phyloP scores from a whole-genome alignment of 2,329 filamentous ascomycete species.

The Xylariaceae sp. region DNA sequence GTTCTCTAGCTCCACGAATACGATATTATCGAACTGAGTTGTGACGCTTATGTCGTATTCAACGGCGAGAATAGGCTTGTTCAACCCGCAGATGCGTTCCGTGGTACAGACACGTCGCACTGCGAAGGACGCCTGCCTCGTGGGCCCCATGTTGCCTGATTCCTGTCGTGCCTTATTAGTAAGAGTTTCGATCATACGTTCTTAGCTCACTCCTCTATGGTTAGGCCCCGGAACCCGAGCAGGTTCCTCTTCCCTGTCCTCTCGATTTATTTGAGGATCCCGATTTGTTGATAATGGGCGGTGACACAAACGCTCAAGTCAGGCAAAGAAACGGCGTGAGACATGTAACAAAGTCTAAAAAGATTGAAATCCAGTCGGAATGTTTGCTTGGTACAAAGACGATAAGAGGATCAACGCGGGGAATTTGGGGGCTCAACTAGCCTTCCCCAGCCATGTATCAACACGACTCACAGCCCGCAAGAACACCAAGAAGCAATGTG shows the following conservation, averaged over 20 bases:
- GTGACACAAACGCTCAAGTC: conserved; percentile 9
- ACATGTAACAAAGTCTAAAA: conserved; percentile 14
- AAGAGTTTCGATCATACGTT: conserved; percentile 10
- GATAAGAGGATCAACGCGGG: no score
- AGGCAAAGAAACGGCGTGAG: conserved; percentile 17
- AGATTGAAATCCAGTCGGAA: background rate
- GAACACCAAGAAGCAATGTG: no score
- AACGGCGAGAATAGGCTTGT: conserved; percentile 11
- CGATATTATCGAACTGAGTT: background rate
- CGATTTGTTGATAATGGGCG: conserved; percentile 15
- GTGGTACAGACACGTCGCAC: conserved; percentile 23
- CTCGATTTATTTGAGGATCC: conserved; percentile 11
- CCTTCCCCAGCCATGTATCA: no score
- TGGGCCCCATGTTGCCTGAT: conserved; percentile 16
- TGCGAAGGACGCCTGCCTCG: conserved; percentile 23
- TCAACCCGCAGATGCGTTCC: conserved; percentile 21
- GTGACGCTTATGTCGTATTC: conserved; percentile 5
- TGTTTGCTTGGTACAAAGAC: conserved; percentile 3
- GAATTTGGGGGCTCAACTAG: no score
- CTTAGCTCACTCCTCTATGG: background rate
- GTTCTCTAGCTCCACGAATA: conserved; percentile 4
- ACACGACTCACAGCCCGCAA: no score
- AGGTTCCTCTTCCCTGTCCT: conserved; percentile 2
- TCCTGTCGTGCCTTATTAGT: background rate
- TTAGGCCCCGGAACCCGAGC: background rate